Evolutionary conservation across 2,329 filamentous ascomycete species (phyloP).

Genomic region (Fusarium caatingaense): DNA sequence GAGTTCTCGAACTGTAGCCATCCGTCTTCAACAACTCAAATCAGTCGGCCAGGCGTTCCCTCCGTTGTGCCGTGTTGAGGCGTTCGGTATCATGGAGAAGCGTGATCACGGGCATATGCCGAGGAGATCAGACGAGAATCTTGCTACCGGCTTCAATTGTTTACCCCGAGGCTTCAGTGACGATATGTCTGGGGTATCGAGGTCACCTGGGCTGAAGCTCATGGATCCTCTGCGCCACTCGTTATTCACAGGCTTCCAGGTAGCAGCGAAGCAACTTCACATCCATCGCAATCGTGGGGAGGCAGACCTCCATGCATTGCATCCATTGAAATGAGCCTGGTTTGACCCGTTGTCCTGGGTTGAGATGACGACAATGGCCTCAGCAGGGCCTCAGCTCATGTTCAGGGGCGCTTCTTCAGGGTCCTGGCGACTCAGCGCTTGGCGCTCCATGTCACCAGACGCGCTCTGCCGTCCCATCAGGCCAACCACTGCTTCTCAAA

Average conservation of each 20-base stretch:
- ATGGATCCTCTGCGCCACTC: conserved; percentile 25
- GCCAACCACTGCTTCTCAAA: conserved; percentile 31
- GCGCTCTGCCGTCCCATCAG: conserved; percentile 35
- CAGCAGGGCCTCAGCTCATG: conserved; percentile 41
- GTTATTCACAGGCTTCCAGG: conserved; percentile 5
- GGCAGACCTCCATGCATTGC: conserved; percentile 7
- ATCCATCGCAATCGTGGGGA: neutral
- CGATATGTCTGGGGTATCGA: conserved; percentile 31
- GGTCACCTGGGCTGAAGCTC: conserved; percentile 35
- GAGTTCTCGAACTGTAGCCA: conserved; percentile 13
- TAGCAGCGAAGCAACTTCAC: conserved; percentile 5
- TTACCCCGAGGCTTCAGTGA: conserved; percentile 39
- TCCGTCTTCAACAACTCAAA: conserved; percentile 16
- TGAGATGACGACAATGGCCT: conserved; percentile 26
- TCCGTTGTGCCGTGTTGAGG: conserved; percentile 31
- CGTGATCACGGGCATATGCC: conserved; percentile 43
- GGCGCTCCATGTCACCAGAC: conserved; percentile 40
- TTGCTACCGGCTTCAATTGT: conserved; percentile 21
- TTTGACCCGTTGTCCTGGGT: conserved; percentile 3
- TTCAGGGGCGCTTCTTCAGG: conserved; percentile 38
- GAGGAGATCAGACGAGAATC: conserved; percentile 42
- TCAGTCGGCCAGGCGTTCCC: conserved; percentile 23
- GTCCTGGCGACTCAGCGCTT: conserved; percentile 41
- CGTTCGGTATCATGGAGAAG: conserved; percentile 37
- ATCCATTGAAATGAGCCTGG: conserved; percentile 32